A percentile compares a stretch with the other conserved stretches of the same genome.
Evolutionary conservation across 2,329 filamentous ascomycete genomes (phyloP).

Genomic region (Ceratocystis huliohia): DNA sequence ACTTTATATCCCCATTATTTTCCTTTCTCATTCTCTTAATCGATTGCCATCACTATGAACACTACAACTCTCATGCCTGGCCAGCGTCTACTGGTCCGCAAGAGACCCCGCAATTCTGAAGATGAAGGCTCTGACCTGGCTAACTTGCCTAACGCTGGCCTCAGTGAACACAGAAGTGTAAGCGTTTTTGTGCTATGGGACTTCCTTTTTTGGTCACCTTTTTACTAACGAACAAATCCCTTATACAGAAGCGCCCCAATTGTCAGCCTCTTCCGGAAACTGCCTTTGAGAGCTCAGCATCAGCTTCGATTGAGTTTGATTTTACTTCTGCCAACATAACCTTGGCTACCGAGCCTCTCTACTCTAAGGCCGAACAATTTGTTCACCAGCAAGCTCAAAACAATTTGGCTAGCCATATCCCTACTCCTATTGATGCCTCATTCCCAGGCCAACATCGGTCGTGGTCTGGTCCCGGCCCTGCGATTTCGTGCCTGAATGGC

Average conservation of each 20-base stretch:
- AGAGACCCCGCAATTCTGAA: conserved; percentile 19
- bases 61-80: conserved; percentile 9
- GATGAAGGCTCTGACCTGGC: conserved; percentile 17
- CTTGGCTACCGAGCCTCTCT: conserved; percentile 34
- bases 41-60: conserved; percentile 11
- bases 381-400: conserved; percentile 1
- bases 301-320: background rate
- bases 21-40: background rate
- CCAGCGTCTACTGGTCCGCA: conserved; percentile 17
- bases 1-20: background rate
- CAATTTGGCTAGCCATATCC: conserved; percentile 36
- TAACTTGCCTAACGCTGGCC: conserved; percentile 5
- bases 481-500: conserved; percentile 9
- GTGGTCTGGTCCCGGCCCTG: conserved; percentile 33
- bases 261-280: conserved; percentile 12
- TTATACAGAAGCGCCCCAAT: conserved; percentile 19
- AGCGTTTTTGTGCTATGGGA: conserved; percentile 1
- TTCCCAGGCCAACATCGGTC: conserved; percentile 37
- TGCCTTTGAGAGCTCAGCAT: background rate
- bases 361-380: conserved; percentile 23
- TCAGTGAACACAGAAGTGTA: conserved; percentile 21
- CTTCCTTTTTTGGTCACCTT: background rate
- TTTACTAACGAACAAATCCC: conserved; percentile 2
- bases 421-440: conserved; percentile 46
- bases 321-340: conserved; percentile 34